Evolutionary conservation across 495 filamentous ascomycete species (phyloP).

Genomic region (Niebla homalea): DNA sequence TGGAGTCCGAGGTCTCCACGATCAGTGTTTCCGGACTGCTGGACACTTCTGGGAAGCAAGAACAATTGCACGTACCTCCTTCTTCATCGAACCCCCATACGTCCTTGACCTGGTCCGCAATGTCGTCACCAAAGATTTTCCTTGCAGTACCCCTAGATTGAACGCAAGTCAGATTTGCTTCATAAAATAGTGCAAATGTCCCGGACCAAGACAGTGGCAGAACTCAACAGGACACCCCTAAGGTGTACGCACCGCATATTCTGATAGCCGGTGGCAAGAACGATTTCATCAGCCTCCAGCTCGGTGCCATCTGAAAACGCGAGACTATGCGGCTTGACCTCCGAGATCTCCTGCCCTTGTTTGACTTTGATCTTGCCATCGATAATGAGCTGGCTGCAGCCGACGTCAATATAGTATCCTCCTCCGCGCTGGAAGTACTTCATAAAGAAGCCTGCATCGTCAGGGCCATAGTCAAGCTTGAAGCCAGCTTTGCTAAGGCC

Average conservation of each 20-base stretch:
- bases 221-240: constrained; percentile 21
- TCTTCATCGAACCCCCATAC: constrained; percentile 73
- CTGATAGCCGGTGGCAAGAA: constrained; percentile 72
- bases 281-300: constrained; percentile 64
- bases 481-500: constrained; percentile 57
- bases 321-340: constrained; percentile 47
- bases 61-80: constrained; percentile 24
- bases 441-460: constrained; percentile 50
- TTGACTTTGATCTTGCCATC: constrained; percentile 68
- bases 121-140: constrained; percentile 54
- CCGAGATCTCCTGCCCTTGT: constrained; percentile 50
- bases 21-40: too few relatives aligned
- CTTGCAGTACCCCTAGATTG: constrained; percentile 25
- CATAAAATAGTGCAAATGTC: too few relatives aligned
- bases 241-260: constrained; percentile 45
- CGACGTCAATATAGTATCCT: constrained; percentile 75
- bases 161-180: background rate
- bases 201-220: background rate
- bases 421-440: constrained; percentile 69
- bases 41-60: too few relatives aligned
- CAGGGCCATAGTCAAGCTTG: constrained; percentile 51
- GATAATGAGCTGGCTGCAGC: constrained; percentile 47
- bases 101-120: constrained; percentile 50
- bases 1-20: too few relatives aligned
- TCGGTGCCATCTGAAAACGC: constrained; percentile 52